These are phyloP conservation scores for Rhodotorula sp. DNA, from an alignment of 1,284 basidiomycete genomes.

Conservation along the genomic window DNA sequence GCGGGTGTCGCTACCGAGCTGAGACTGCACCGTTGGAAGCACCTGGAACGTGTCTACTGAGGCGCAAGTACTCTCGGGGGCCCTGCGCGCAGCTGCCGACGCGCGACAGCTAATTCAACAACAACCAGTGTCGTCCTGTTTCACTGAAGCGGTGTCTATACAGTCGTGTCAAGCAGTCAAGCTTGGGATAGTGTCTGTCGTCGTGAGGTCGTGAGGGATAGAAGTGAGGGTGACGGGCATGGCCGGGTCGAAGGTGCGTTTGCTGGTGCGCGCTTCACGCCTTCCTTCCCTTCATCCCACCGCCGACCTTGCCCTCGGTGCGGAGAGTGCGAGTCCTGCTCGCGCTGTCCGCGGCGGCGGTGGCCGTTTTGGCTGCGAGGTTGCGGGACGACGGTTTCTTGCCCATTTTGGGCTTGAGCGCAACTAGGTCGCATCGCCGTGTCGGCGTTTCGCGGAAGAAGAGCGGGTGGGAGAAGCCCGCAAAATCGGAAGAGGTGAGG, in stretches of 20 bases:
- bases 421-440: constrained; percentile 17
- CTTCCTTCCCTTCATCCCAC: neutral
- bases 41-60: no score
- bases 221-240: neutral
- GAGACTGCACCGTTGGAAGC: no score
- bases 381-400: constrained; percentile 8
- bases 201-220: no score
- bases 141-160: no score
- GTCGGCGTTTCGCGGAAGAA: constrained; percentile 22
- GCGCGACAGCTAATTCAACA: no score
- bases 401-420: constrained; percentile 27
- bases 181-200: no score
- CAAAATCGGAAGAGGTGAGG: constrained; percentile 18
- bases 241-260: neutral
- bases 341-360: neutral
- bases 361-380: neutral
- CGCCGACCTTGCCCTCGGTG: constrained; percentile 1
- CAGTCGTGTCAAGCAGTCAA: no score
- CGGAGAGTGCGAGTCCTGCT: neutral
- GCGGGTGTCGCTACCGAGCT: no score
- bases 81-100: no score
- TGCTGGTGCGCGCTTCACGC: neutral
- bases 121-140: no score
- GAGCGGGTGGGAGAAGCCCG: constrained; percentile 28
- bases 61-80: no score